Evolutionary conservation across 768 basidiomycete genomes (phyloP), one percentile per base, ranked within the genome.

Genomic region (Dacryopinax primogenitus): DNA sequence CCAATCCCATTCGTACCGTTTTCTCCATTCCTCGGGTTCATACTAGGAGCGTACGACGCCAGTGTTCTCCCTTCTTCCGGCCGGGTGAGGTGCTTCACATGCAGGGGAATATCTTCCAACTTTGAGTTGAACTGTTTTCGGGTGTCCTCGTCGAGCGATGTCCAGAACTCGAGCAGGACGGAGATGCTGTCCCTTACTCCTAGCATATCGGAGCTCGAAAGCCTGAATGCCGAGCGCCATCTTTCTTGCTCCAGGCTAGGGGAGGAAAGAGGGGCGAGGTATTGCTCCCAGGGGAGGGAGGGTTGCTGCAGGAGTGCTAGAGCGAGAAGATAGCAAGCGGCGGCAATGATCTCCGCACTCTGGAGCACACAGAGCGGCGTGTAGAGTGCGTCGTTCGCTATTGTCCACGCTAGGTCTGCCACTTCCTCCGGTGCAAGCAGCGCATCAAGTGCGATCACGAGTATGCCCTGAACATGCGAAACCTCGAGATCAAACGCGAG

Each of bases 401-500:
- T 78, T 67, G 87, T 88, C 91, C 90, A 92, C 13, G 88, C 84
- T 71, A 83, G 86, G 71, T 90, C 89, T 15, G 67, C 58, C 33
- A 72, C 39, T 32, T 51, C 63, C 73, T 87, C 84, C 58, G n/a
- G 21, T n/a, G 39, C 34, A 26, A 34, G 39, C 62, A 65, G 65
- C 63, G 4, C 67, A 23, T 36, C 82, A 70, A 90, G 86, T 12
- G 91, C 77, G 67, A 90, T 86, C 45, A 88, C 83, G 33, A 92
- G 77, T 63, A 86, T 81, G 33, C 83, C 82, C 69, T 92, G 90
- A 18, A 89, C 88, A 70, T 83, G 90, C 65, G 82, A 81, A 11
- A 90, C 83, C 34, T 86, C 81, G 71, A 91, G 88, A 73, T 92
- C 90, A 71, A 92, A 92, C 76, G 89, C 92, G 3, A 92, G 78